Evolutionary conservation across 2,329 filamentous ascomycete species (phyloP).

Genomic region (Laburnicola sp.): DNA sequence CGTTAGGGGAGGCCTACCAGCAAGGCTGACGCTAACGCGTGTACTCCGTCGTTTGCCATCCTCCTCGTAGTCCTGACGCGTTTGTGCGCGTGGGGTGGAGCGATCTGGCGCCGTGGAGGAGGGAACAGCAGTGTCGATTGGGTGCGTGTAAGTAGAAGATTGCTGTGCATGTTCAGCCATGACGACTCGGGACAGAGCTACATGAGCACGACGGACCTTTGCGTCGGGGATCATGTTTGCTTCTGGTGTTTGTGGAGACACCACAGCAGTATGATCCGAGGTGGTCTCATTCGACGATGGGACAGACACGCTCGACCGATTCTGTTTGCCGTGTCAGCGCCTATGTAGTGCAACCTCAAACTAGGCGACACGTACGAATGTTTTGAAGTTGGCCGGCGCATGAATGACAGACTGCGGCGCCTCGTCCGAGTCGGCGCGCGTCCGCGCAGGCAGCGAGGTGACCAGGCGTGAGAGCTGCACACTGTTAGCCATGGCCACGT

Average conservation of each 20-base stretch:
- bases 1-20: constrained; percentile 59
- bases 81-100: constrained; percentile 81
- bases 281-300: constrained; percentile 35
- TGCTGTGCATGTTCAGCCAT: constrained; percentile 40
- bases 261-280: constrained; percentile 43
- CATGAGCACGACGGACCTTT: constrained; percentile 38
- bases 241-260: constrained; percentile 44
- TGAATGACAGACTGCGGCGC: constrained; percentile 90
- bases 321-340: constrained; percentile 36
- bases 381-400: constrained; percentile 78
- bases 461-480: constrained; percentile 50
- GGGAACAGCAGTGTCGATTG: constrained; percentile 74
- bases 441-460: constrained; percentile 47
- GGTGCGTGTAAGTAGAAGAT: constrained; percentile 62
- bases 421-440: constrained; percentile 65
- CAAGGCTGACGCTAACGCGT: constrained; percentile 73
- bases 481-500: constrained; percentile 14
- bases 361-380: constrained; percentile 62
- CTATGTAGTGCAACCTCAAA: constrained; percentile 34
- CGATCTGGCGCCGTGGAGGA: constrained; percentile 54
- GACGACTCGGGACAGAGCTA: constrained; percentile 22
- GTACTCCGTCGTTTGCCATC: constrained; percentile 55
- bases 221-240: constrained; percentile 44
- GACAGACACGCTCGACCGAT: constrained; percentile 33
- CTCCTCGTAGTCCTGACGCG: constrained; percentile 71